Evolutionary conservation across 176 grass and related monocot genomes (phyloP).

Genomic region (Bonia amplexicaulis): DNA sequence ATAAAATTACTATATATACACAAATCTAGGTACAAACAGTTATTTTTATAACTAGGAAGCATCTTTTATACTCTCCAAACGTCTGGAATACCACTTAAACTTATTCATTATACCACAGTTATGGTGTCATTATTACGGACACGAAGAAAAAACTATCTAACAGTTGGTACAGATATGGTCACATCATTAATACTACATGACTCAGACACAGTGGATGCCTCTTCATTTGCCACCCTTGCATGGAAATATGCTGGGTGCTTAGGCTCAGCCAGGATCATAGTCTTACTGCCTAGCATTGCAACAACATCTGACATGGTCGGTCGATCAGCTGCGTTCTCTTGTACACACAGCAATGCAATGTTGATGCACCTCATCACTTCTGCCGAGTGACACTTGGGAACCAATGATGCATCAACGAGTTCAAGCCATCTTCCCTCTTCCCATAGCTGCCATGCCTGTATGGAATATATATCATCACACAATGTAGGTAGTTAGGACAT

Average conservation of each 20-base stretch:
- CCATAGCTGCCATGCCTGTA: background rate
- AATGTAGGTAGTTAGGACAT: background rate
- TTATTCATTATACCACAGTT: background rate
- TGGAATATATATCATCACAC: background rate
- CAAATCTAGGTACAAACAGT: background rate
- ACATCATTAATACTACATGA: no score
- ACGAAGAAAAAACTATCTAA: background rate
- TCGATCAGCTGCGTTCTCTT: background rate
- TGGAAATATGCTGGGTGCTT: background rate
- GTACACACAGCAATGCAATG: background rate
- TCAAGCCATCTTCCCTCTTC: background rate
- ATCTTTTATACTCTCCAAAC: background rate
- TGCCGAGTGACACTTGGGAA: background rate
- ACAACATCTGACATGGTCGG: background rate
- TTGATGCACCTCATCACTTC: background rate
- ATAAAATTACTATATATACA: background rate
- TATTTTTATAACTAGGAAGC: background rate
- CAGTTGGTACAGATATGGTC: no score
- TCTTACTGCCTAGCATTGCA: background rate
- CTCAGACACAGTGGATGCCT: no score
- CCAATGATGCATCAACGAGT: background rate
- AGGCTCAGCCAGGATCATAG: background rate
- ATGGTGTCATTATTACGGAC: background rate
- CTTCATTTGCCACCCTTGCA: background rate
- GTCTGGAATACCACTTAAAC: background rate